Base-by-base conservation (phyloP, 371 early-diverging fungal species). In the Dichotomocladium elegans region DNA sequence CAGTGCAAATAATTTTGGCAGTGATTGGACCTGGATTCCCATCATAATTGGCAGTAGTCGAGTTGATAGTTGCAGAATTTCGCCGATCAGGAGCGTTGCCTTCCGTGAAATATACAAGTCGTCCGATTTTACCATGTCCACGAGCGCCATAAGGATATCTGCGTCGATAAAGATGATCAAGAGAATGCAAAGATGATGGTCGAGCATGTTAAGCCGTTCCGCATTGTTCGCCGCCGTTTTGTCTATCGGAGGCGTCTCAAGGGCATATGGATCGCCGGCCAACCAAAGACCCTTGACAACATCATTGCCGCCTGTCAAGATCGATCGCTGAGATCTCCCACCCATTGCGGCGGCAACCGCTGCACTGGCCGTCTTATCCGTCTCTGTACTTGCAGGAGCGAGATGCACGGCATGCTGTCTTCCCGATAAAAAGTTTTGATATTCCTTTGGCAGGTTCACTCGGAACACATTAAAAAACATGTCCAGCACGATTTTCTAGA, bases 381-480 rank as follows among this genome's bases (percentile, higher is more conserved):
- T 64, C 4, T 55, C 50, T 3, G 28, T 57, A 6, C 56, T 47
- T 4, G 59, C 21, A 0, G 72, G 70, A 15, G 54, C 66, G n/a
- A 76, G 57, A 25, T 76, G 72, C 4, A 71, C 70, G 7, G 72
- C 68, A 27, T 77, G 77, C 26, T 73, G 74, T 49, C 74, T 59
- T 1, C 74, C 74, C 3, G 68, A 66, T 49, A 81, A 53, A 57
- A 75, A 84, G 25, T 71, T 82, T 28, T 78, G 68, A 55, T 77
- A 79, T 63, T 87, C 87, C 47, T 77, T 78, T 2, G 88, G 90
- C 22, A 80, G 62, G 21, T 81, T 80, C 11, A 89, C 80, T 51
- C 85, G 73, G 54, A 92, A 92, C 8, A 92, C 76, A 25, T 89
- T 82, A 56, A 87, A 89, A 48, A 91, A 73, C 84, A 89, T 83